Conservation (phyloP, 2,329 filamentous ascomycete species). For the Arthrobotrys pseudoclavata region DNA sequence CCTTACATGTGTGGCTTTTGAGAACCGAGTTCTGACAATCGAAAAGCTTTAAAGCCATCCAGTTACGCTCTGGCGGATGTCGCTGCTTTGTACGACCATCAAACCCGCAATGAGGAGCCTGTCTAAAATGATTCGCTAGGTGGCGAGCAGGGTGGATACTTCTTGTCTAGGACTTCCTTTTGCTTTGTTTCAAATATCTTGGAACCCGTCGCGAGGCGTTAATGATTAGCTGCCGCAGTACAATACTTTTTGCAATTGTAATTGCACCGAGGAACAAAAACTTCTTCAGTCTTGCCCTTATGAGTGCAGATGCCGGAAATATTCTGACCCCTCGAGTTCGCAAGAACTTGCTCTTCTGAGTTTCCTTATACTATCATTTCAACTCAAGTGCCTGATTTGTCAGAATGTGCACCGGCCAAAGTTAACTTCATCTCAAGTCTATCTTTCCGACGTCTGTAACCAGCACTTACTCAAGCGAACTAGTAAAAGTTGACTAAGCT, state of each 20-base stretch:
- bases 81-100: constrained; percentile 20
- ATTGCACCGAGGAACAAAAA: constrained; percentile 4
- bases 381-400: constrained; percentile 28
- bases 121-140: constrained; percentile 6
- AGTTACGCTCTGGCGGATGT: constrained; percentile 5
- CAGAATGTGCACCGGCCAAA: constrained; percentile 28
- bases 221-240: neutral
- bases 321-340: constrained; percentile 3
- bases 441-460: constrained; percentile 30
- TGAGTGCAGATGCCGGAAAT: constrained; percentile 15
- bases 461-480: neutral
- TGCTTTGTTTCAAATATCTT: neutral
- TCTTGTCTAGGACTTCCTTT: constrained; percentile 9
- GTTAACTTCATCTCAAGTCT: too few relatives aligned
- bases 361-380: constrained; percentile 4
- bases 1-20: constrained; percentile 14
- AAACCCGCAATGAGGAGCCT: constrained; percentile 1
- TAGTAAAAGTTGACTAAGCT: constrained; percentile 22
- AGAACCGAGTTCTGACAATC: constrained; percentile 9
- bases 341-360: constrained; percentile 33
- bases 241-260: neutral
- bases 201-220: constrained; percentile 8
- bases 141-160: constrained; percentile 4
- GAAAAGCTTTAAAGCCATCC: neutral
- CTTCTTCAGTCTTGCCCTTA: constrained; percentile 5